Percentiles rank a stretch among this genome's conserved stretches.
Conservation (phyloP, 129 eudicot species). For the carrot (Daucus carota) region DNA sequence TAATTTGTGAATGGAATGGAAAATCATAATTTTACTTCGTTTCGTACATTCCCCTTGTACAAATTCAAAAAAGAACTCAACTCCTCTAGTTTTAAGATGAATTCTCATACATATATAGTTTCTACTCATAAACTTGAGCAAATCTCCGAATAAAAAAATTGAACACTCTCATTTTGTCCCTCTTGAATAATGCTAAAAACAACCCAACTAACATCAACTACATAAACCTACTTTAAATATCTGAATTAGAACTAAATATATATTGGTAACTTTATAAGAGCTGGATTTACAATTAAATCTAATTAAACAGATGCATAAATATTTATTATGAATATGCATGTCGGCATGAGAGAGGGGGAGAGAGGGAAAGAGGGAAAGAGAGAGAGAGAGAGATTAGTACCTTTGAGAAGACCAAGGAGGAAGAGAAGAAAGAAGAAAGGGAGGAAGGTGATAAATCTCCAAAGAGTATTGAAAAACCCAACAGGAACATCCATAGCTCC, state of each 20-base stretch:
- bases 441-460: slow-evolving; percentile 11
- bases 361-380: too few relatives aligned
- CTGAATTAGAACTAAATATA: neutral
- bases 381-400: neutral
- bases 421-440: slow-evolving; percentile 11
- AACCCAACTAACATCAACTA: neutral
- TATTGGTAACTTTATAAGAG: too few relatives aligned
- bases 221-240: neutral
- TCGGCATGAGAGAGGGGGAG: too few relatives aligned
- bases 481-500: slow-evolving; percentile 9
- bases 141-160: too few relatives aligned
- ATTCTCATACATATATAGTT: neutral
- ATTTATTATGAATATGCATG: neutral
- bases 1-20: too few relatives aligned
- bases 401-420: slow-evolving; percentile 10
- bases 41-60: too few relatives aligned
- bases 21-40: too few relatives aligned
- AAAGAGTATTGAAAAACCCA: neutral
- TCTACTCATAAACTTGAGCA: too few relatives aligned
- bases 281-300: neutral
- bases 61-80: too few relatives aligned
- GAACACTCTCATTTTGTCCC: too few relatives aligned
- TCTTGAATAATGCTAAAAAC: too few relatives aligned
- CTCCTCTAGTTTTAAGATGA: neutral
- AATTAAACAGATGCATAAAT: neutral